A percentile compares a stretch with the other conserved stretches of the same genome.
These are phyloP conservation scores for Pestalotiopsis sp. DNA, from an alignment of 2,329 filamentous ascomycete species.

Conservation along the genomic window DNA sequence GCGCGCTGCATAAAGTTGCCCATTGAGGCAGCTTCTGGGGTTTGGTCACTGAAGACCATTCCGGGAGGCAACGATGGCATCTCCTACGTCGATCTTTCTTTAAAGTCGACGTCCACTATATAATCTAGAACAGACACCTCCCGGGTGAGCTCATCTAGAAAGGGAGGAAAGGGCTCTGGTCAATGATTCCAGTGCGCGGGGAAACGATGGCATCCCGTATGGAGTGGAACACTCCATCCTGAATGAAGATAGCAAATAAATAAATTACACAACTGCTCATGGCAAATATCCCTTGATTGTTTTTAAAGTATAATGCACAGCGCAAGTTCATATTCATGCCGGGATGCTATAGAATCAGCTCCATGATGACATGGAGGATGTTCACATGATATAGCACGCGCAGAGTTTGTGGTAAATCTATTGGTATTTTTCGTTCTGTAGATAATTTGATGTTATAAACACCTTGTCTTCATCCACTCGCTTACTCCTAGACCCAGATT, in stretches of 20 bases:
- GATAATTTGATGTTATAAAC: constrained; percentile 49
- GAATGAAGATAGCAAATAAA: not conserved
- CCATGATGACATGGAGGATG: no score
- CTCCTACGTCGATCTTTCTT: constrained; percentile 22
- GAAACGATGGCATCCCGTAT: constrained; percentile 33
- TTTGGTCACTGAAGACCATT: constrained; percentile 21
- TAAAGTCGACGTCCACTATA: constrained; percentile 11
- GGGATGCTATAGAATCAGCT: no score
- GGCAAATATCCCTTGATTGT: not conserved
- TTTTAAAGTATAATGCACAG: no score
- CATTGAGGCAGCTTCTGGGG: constrained; percentile 19
- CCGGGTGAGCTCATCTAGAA: constrained; percentile 9
- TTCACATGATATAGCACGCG: no score
- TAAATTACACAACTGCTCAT: not conserved
- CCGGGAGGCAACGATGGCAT: constrained; percentile 32
- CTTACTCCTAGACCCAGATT: constrained; percentile 82
- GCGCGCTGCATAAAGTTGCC: constrained; percentile 9
- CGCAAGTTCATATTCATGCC: no score
- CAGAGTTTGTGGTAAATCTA: no score
- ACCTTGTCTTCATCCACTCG: constrained; percentile 86
- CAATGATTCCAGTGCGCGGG: constrained; percentile 24
- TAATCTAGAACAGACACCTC: not conserved
- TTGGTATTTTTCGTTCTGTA: no score
- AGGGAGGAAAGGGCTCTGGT: constrained; percentile 23
- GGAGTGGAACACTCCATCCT: constrained; percentile 16